phyloP scores from a whole-genome alignment of 768 basidiomycete species.

The Mycena albidolilacea region DNA sequence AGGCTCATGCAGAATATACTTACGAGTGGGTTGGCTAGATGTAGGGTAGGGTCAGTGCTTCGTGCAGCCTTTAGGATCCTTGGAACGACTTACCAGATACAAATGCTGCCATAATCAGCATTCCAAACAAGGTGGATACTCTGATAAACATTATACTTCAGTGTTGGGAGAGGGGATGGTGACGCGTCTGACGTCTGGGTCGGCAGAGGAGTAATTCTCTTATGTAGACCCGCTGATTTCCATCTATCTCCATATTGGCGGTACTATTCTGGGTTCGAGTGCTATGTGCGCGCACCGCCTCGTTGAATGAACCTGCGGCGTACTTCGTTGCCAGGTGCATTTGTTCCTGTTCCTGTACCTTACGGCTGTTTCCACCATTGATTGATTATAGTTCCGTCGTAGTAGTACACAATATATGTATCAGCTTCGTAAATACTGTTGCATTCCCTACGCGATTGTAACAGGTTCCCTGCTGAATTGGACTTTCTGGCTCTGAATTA shows the following conservation, averaged over 20 bases:
- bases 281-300: no score
- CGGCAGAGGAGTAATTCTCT: conserved; percentile 3
- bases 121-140: conserved; percentile 24
- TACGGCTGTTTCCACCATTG: no score
- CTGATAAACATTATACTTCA: conserved; percentile 18
- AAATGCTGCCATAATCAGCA: conserved; percentile 17
- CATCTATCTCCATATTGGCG: conserved; percentile 6
- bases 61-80: conserved; percentile 13
- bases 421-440: no score
- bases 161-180: not conserved
- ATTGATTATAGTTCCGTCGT: no score
- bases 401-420: no score
- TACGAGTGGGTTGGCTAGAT: conserved; percentile 19
- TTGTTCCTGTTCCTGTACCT: no score
- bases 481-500: no score
- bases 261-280: no score
- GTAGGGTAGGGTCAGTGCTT: conserved; percentile 17
- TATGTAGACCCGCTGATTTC: conserved; percentile 16
- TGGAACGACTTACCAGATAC: conserved; percentile 23
- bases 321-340: no score
- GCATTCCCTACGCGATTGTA: no score
- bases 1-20: conserved; percentile 15
- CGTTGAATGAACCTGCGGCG: no score
- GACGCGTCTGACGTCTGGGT: not conserved
- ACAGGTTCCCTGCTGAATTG: no score